Percentiles rank a stretch among this genome's conserved stretches.
phyloP scores from a whole-genome alignment of 2,329 filamentous ascomycete species.

The Pestalotiopsis sp. region DNA sequence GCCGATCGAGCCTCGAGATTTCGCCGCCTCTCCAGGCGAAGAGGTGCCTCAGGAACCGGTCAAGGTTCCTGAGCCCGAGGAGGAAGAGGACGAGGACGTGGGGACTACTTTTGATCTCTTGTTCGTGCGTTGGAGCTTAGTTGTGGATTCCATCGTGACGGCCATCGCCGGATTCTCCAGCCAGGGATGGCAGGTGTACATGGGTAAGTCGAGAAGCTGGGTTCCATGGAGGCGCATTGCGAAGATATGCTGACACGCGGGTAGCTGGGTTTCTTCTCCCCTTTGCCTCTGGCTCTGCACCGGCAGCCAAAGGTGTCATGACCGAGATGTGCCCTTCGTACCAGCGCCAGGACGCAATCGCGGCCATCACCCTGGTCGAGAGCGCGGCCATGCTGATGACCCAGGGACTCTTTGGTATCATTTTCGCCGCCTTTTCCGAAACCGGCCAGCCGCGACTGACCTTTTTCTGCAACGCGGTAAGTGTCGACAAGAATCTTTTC shows the following conservation, averaged over 20 bases:
- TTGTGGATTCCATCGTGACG: conserved; percentile 67
- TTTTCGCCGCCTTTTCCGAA: conserved; percentile 66
- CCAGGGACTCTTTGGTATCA: conserved; percentile 66
- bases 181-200: conserved; percentile 68
- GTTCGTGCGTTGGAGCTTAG: conserved; percentile 67
- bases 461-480: conserved; percentile 68
- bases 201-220: conserved; percentile 41
- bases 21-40: conserved; percentile 23
- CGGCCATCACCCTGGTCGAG: conserved; percentile 71
- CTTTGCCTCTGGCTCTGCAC: conserved; percentile 69
- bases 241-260: background rate
- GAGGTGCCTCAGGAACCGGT: conserved; percentile 29
- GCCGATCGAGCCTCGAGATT: conserved; percentile 27
- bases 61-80: conserved; percentile 23
- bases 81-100: conserved; percentile 32
- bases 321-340: conserved; percentile 67
- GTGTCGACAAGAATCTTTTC: conserved; percentile 22
- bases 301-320: conserved; percentile 74
- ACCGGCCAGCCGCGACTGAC: conserved; percentile 63
- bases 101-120: conserved; percentile 62
- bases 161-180: conserved; percentile 64
- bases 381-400: conserved; percentile 68
- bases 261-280: conserved; percentile 65
- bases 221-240: no score
- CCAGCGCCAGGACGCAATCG: conserved; percentile 67